Evolutionary conservation across 2,329 filamentous ascomycete species (phyloP).

Genomic region (Colletotrichum abscissum): DNA sequence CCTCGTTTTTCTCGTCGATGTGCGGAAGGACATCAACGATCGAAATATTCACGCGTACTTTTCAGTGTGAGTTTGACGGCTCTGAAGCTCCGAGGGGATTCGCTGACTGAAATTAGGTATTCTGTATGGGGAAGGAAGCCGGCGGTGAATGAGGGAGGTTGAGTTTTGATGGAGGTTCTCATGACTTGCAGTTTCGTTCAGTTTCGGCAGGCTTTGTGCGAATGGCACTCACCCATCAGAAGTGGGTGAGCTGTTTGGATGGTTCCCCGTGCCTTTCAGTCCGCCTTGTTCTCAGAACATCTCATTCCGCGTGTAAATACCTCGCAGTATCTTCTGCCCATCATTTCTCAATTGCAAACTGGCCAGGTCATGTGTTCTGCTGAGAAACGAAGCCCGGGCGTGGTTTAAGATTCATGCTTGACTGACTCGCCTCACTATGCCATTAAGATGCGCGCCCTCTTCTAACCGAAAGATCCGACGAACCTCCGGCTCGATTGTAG

Average conservation of each 20-base stretch:
- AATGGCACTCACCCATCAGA: not conserved
- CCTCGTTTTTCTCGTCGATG: slow-evolving; percentile 35
- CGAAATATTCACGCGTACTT: slow-evolving; percentile 40
- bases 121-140: not conserved
- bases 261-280: no score
- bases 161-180: not conserved
- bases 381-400: not conserved
- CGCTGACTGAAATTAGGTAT: not conserved
- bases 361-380: not conserved
- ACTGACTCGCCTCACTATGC: not conserved
- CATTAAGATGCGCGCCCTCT: not conserved
- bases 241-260: not conserved
- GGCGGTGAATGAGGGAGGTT: not conserved
- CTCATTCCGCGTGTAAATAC: not conserved
- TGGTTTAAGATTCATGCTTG: not conserved
- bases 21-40: slow-evolving; percentile 38
- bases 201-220: not conserved
- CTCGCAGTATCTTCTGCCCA: not conserved
- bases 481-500: not conserved
- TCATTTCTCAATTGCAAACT: not conserved
- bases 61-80: not conserved
- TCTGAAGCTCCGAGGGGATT: not conserved
- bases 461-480: not conserved
- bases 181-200: not conserved
- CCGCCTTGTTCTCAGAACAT: not conserved